Evolutionary conservation across 2,329 filamentous ascomycete genomes (phyloP), one percentile per base, ranked within the genome.

Genomic region (Zasmidium angulare): DNA sequence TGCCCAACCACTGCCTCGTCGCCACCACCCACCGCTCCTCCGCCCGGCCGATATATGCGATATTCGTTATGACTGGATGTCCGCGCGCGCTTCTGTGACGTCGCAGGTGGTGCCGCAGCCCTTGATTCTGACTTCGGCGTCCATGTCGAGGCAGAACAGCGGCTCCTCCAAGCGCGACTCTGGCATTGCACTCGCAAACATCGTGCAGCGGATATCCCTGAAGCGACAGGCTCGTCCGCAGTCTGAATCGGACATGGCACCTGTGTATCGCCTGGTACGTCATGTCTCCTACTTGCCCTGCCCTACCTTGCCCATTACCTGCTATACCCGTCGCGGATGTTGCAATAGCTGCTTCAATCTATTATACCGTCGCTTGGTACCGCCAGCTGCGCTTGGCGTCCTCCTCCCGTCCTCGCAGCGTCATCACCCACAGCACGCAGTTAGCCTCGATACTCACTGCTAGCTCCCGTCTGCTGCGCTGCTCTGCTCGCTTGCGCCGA

Each of bases 211-310:
- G 31, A 59, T 63, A 56, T 63, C 63, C 59, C 46, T 61, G 62
- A 61, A 64, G 55, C 55, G 58, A 52, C 40, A 47, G 24, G 40
- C 48, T 43, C 60, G 63, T 40, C 54, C 56, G 21, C 22, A n/a
- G 20, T 61, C 62, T 49, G 60, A 61, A 20, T 53, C 56, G 19
- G 60, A 55, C 23, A 66, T 67, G 65, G 61, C 66, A 24, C 64
- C 66, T 10, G 62, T 67, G 20, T 68, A 68, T 56, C 56, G 65
- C 53, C 57, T 68, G 62, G 66, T 68, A 64, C 50, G 66, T 66
- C 53, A 46, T 26, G 19, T 24, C 47, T 26, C 46, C n/a, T 55
- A 21, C 47, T 21, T 26, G 11, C 43, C 20, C 43, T 21, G 21
- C n/a, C n/a, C n/a, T n/a, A n/a, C n/a, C n/a, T n/a, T n/a, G n/a